Evolutionary conservation across 306 rosid genomes (phyloP).

Genomic region (Rosa persica): DNA sequence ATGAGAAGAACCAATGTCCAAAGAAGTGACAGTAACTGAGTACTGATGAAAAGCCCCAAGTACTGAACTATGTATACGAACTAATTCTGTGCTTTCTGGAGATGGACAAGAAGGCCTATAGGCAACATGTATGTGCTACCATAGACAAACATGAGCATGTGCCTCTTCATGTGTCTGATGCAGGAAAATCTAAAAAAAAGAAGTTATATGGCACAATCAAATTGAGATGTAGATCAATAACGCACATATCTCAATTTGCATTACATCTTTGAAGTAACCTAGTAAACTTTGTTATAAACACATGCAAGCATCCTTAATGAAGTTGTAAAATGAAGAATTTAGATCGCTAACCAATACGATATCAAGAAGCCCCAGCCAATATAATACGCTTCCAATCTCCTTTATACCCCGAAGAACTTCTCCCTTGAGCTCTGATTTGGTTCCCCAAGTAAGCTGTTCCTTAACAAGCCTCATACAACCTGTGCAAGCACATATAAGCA

Average conservation of each 20-base stretch:
- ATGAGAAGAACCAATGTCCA: background rate
- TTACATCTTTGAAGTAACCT: background rate
- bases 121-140: background rate
- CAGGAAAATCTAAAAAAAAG: background rate
- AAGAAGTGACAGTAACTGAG: background rate
- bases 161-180: background rate
- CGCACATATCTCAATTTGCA: background rate
- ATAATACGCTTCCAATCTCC: constrained; percentile 95
- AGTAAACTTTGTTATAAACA: background rate
- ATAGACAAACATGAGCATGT: background rate
- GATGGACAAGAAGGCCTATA: background rate
- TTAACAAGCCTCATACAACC: constrained; percentile 89
- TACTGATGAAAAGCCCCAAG: background rate
- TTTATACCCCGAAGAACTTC: constrained; percentile 92
- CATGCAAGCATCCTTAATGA: background rate
- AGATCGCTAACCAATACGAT: constrained; percentile 78
- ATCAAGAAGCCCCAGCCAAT: constrained; percentile 96
- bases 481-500: constrained; percentile 32
- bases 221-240: background rate
- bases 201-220: background rate
- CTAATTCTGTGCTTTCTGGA: background rate
- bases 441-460: constrained; percentile 88
- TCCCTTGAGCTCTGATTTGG: constrained; percentile 77
- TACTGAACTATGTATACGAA: background rate
- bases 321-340: background rate